phyloP scores from a whole-genome alignment of 108 stramenopile species.

The Cyclotella distinguenda region DNA sequence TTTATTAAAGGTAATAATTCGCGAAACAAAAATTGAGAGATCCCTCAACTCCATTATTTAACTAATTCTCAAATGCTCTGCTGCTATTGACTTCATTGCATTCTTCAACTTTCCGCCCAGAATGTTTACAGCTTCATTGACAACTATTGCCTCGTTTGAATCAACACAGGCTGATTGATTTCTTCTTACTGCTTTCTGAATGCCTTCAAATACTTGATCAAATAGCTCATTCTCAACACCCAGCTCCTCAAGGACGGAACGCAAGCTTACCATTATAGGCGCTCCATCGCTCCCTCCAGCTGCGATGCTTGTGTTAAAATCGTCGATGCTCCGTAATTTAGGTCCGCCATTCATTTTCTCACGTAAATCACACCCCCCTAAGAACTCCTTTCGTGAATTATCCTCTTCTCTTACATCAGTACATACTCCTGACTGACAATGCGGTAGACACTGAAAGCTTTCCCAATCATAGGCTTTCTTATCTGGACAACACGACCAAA shows the following conservation, averaged over 20 bases:
- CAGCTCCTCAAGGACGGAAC: conserved; percentile 63
- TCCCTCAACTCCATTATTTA: too few relatives aligned
- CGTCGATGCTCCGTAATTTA: conserved; percentile 79
- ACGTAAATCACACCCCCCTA: conserved; percentile 84
- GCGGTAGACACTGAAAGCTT: conserved; percentile 77
- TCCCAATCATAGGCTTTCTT: conserved; percentile 90
- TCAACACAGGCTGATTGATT: conserved; percentile 30
- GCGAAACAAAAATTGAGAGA: too few relatives aligned
- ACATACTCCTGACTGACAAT: conserved; percentile 74
- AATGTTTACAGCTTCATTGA: conserved; percentile 58
- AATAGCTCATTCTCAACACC: conserved; percentile 82
- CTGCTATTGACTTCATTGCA: conserved; percentile 75
- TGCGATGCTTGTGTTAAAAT: conserved; percentile 77
- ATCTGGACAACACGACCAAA: conserved; percentile 94
- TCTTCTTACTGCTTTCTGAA: conserved; percentile 58
- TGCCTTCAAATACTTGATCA: conserved; percentile 80
- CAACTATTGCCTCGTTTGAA: conserved; percentile 50
- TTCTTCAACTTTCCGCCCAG: conserved; percentile 72
- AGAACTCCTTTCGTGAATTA: conserved; percentile 58
- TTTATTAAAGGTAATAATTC: too few relatives aligned
- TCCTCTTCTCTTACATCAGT: conserved; percentile 67
- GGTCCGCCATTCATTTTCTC: conserved; percentile 48
- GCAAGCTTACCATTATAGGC: conserved; percentile 69
- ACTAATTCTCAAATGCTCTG: conserved; percentile 72
- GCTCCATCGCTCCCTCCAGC: conserved; percentile 79